Conservation (phyloP, 805 yeast species). For the Hanseniaspora occidentalis region DNA sequence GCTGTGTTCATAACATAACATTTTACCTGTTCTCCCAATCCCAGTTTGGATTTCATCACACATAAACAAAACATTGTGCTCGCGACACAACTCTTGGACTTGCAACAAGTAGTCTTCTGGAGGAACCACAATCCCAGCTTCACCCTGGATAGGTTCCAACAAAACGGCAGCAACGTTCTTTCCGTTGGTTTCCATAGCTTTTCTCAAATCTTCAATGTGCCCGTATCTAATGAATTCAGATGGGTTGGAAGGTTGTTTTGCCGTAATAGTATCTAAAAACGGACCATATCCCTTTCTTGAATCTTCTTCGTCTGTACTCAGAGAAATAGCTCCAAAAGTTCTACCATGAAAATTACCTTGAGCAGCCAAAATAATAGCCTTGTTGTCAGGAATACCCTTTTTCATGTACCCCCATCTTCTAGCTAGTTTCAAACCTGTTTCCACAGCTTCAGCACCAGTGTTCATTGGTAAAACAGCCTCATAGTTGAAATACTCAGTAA, state of each 20-base stretch:
- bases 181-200: slow-evolving; percentile 71
- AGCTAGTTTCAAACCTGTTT: slow-evolving; percentile 85
- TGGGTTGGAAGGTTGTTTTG: slow-evolving; percentile 65
- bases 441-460: slow-evolving; percentile 98
- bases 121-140: slow-evolving; percentile 95
- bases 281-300: slow-evolving; percentile 87
- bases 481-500: slow-evolving; percentile 80
- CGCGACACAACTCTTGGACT: slow-evolving; percentile 63
- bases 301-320: slow-evolving; percentile 85
- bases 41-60: slow-evolving; percentile 98
- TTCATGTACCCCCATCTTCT: slow-evolving; percentile 94
- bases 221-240: slow-evolving; percentile 63
- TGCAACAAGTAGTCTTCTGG: slow-evolving; percentile 64
- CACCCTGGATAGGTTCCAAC: slow-evolving; percentile 96
- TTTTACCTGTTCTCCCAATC: slow-evolving; percentile 91
- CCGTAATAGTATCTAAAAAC: slow-evolving; percentile 71
- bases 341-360: slow-evolving; percentile 93
- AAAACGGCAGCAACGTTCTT: slow-evolving; percentile 83
- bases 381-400: slow-evolving; percentile 70
- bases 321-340: slow-evolving; percentile 86
- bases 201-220: slow-evolving; percentile 71
- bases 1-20: slow-evolving; percentile 84
- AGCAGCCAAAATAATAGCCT: slow-evolving; percentile 82
- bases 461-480: slow-evolving; percentile 96
- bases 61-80: slow-evolving; percentile 78